phyloP scores from a whole-genome alignment of 1,284 basidiomycete species.

The Irpex sp. region DNA sequence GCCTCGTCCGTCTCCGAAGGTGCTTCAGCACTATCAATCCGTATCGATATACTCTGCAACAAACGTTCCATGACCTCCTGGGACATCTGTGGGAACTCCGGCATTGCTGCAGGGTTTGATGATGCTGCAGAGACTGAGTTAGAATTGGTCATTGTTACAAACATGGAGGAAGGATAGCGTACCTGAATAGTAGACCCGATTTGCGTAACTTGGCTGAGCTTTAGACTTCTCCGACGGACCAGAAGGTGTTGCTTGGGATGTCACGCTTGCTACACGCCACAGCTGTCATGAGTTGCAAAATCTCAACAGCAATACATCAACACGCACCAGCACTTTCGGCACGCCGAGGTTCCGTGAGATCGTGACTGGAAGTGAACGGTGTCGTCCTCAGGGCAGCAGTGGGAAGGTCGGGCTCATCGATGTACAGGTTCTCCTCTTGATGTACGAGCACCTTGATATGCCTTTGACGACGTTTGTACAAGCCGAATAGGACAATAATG shows the following conservation, averaged over 20 bases:
- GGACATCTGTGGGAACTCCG: not conserved
- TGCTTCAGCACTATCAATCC: slow-evolving; percentile 5
- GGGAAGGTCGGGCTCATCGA: not conserved
- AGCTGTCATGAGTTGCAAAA: not conserved
- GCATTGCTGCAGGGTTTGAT: not conserved
- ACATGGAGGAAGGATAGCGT: not conserved
- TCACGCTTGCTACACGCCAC: too few species aligned
- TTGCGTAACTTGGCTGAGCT: too few species aligned
- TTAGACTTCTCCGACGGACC: too few species aligned
- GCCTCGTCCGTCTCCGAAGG: not conserved
- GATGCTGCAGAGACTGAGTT: too few species aligned
- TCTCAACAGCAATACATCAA: not conserved
- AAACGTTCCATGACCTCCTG: slow-evolving; percentile 8
- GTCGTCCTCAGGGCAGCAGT: not conserved
- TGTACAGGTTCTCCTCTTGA: not conserved
- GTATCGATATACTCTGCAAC: slow-evolving; percentile 4
- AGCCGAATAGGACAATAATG: not conserved
- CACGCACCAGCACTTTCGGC: not conserved
- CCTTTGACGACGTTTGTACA: not conserved
- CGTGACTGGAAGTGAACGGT: not conserved
- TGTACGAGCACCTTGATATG: not conserved
- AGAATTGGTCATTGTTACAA: not conserved
- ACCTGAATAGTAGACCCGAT: too few species aligned
- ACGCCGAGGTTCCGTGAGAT: not conserved
- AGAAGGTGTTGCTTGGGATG: too few species aligned